Evolutionary conservation across 257 asterid species (phyloP).

Genomic region (Solanum etuberosum): DNA sequence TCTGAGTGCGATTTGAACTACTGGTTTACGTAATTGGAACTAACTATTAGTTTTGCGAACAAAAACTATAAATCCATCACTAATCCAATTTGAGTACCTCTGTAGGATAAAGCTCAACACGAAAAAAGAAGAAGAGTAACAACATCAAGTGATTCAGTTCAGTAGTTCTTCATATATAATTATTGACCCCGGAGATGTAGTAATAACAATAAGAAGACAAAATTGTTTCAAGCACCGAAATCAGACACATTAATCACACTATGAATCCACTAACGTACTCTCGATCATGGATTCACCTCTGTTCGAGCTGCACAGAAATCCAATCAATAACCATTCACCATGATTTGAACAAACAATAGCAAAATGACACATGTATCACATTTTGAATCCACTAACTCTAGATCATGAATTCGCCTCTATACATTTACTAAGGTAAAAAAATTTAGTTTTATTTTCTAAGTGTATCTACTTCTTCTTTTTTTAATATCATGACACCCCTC

Average conservation of each 20-base stretch:
- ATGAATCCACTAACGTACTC: not conserved
- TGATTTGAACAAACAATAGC: not conserved
- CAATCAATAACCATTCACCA: not conserved
- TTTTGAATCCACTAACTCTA: not conserved
- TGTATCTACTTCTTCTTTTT: not conserved
- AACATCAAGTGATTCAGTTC: not conserved
- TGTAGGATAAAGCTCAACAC: not conserved
- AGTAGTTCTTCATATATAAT: not conserved
- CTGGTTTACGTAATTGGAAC: not conserved
- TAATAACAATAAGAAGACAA: not conserved
- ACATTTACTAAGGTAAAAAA: not conserved
- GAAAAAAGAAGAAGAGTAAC: not conserved
- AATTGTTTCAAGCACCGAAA: not conserved
- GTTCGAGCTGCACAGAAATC: not conserved
- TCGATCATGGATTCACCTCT: not conserved
- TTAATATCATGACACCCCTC: not conserved
- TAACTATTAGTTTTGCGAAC: fast-evolving
- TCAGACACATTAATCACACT: not conserved
- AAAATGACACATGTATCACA: not conserved
- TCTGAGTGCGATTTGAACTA: not conserved
- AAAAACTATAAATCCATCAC: not conserved
- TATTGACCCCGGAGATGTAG: not conserved
- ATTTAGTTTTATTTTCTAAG: no score
- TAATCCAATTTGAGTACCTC: not conserved
- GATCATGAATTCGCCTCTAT: not conserved